Conservation (phyloP, 2,329 filamentous ascomycete genomes). For the Aspergillus aculeatus region DNA sequence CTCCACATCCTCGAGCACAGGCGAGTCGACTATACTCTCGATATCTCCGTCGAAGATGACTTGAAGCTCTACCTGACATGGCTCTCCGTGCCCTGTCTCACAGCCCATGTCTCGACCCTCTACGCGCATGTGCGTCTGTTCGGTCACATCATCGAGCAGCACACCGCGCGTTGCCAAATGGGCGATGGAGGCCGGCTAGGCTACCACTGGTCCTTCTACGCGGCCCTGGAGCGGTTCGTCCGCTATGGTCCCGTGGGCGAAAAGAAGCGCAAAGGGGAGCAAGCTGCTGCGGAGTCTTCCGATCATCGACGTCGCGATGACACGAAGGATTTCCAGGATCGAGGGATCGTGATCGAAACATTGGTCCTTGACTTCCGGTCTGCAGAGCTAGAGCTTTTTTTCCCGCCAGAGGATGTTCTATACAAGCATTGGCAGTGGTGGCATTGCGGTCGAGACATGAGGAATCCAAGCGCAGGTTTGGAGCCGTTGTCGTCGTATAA, state of each 20-base stretch:
- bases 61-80: slow-evolving; percentile 7
- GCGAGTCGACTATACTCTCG: background rate
- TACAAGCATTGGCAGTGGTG: background rate
- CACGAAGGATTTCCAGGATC: background rate
- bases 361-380: slow-evolving; percentile 11
- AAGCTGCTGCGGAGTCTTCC: too few species aligned
- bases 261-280: background rate
- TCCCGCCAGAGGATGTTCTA: background rate
- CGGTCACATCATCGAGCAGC: background rate
- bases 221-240: slow-evolving; percentile 16
- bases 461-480: background rate
- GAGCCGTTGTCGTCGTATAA: background rate
- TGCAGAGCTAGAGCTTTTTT: background rate
- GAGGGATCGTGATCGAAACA: background rate
- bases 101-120: slow-evolving; percentile 2
- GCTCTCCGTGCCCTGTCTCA: slow-evolving; percentile 7
- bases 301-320: too few species aligned
- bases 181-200: slow-evolving; percentile 10
- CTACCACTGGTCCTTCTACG: slow-evolving; percentile 17
- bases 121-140: slow-evolving; percentile 5
- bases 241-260: slow-evolving; percentile 12
- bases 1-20: background rate
- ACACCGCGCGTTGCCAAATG: background rate
- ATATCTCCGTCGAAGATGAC: slow-evolving; percentile 4
- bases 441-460: background rate